Conservation (phyloP, 2,329 filamentous ascomycete genomes). For the Paracamarosporium sp. region DNA sequence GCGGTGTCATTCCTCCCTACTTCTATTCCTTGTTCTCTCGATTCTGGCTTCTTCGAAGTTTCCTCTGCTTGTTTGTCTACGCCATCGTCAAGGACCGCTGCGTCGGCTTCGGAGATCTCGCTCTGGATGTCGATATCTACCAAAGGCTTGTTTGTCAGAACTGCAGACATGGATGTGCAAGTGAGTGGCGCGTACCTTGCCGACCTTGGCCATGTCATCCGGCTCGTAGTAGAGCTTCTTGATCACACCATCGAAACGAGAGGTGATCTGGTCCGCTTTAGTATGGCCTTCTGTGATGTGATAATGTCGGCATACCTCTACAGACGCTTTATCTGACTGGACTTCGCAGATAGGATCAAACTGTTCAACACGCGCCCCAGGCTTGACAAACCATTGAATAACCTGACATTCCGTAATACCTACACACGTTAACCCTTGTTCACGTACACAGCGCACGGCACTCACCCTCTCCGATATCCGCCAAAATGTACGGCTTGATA, state of each 20-base stretch:
- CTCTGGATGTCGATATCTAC: slow-evolving; percentile 94
- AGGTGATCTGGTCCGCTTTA: slow-evolving; percentile 75
- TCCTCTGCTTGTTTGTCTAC: slow-evolving; percentile 32
- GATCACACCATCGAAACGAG: slow-evolving; percentile 91
- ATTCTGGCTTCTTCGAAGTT: slow-evolving; percentile 16
- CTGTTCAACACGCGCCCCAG: slow-evolving; percentile 93
- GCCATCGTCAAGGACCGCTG: slow-evolving; percentile 47
- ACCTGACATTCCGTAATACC: slow-evolving; percentile 98
- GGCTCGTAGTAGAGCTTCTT: slow-evolving; percentile 96
- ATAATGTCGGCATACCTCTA: slow-evolving; percentile 53
- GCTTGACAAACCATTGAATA: slow-evolving; percentile 99
- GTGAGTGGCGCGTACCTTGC: slow-evolving; percentile 59
- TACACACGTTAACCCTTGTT: slow-evolving; percentile 45
- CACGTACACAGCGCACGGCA: slow-evolving; percentile 4
- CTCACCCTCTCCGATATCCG: slow-evolving; percentile 85
- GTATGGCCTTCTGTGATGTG: background rate
- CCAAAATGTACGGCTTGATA: slow-evolving; percentile 81
- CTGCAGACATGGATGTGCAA: background rate
- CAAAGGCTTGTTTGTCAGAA: slow-evolving; percentile 66
- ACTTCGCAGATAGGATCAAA: slow-evolving; percentile 98
- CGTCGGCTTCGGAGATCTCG: slow-evolving; percentile 70
- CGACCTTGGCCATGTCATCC: slow-evolving; percentile 95
- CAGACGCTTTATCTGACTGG: slow-evolving; percentile 91
- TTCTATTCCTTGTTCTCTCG: slow-evolving; percentile 33
- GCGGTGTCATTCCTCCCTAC: slow-evolving; percentile 44